These are phyloP conservation scores for Lepiota brunneoincarnata DNA, from an alignment of 768 basidiomycete species.

Conservation along the genomic window DNA sequence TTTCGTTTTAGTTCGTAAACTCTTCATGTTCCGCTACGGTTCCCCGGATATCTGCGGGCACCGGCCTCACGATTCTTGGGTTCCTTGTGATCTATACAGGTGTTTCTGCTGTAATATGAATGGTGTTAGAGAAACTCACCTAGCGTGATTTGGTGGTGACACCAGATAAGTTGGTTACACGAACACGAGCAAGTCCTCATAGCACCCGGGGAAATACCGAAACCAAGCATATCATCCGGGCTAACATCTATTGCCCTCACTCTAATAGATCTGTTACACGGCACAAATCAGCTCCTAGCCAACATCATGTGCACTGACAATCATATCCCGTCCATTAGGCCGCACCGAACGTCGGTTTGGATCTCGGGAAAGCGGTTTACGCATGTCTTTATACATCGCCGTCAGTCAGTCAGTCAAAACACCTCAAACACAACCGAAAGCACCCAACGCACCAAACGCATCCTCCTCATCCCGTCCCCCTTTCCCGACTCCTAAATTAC, in stretches of 20 bases:
- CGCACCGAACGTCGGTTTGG: slow-evolving; percentile 61
- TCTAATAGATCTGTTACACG: neutral
- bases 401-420: neutral
- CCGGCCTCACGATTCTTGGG: no score
- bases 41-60: no score
- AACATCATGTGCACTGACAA: slow-evolving; percentile 62
- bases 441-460: slow-evolving; percentile 71
- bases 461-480: slow-evolving; percentile 85
- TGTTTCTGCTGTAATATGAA: no score
- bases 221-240: no score
- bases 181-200: no score
- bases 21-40: no score
- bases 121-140: neutral
- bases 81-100: no score
- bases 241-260: neutral
- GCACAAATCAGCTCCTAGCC: slow-evolving; percentile 29
- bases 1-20: no score
- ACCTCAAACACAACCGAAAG: neutral
- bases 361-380: slow-evolving; percentile 71
- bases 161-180: no score
- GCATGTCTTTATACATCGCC: slow-evolving; percentile 46
- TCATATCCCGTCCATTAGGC: slow-evolving; percentile 68
- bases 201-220: no score
- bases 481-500: slow-evolving; percentile 69
- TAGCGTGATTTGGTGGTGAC: neutral